Conservation (phyloP, 768 basidiomycete species). For the Lactarius evosmus region DNA sequence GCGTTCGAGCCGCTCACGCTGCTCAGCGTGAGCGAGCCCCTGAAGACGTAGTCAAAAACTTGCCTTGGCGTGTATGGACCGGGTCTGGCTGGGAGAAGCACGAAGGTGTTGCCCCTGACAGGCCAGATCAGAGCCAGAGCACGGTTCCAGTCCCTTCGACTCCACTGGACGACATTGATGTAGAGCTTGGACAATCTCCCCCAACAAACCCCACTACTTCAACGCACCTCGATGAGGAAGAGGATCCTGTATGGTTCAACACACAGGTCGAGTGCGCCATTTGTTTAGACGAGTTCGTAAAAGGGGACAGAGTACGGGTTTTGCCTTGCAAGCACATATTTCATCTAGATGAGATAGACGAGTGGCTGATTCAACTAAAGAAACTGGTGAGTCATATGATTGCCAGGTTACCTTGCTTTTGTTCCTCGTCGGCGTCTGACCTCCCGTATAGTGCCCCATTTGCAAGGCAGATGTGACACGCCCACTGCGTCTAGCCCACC, state of each 20-base stretch:
- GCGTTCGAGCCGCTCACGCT: constrained; percentile 76
- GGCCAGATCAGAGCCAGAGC: constrained; percentile 1
- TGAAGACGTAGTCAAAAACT: constrained; percentile 68
- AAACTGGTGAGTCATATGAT: constrained; percentile 65
- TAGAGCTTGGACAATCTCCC: constrained; percentile 23
- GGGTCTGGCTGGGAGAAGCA: constrained; percentile 80
- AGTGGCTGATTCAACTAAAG: constrained; percentile 90
- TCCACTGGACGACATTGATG: constrained; percentile 22
- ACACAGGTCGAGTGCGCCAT: constrained; percentile 87
- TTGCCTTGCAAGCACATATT: constrained; percentile 95
- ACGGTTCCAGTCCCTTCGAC: neutral
- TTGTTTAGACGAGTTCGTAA: constrained; percentile 81
- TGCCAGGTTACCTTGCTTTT: constrained; percentile 17
- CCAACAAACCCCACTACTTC: constrained; percentile 26
- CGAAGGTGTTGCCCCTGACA: constrained; percentile 37
- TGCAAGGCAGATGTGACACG: constrained; percentile 92
- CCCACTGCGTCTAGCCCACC: constrained; percentile 38
- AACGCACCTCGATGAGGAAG: constrained; percentile 29
- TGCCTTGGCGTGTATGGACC: constrained; percentile 84
- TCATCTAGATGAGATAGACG: constrained; percentile 86
- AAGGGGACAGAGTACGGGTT: constrained; percentile 87
- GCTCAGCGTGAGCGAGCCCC: constrained; percentile 83
- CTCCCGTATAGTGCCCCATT: constrained; percentile 66
- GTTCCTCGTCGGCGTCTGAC: constrained; percentile 8
- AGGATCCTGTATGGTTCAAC: constrained; percentile 70